A percentile compares a stretch with the other conserved stretches of the same genome.
Conservation (phyloP, 2,329 filamentous ascomycete species). For the Aciculosporium take region DNA sequence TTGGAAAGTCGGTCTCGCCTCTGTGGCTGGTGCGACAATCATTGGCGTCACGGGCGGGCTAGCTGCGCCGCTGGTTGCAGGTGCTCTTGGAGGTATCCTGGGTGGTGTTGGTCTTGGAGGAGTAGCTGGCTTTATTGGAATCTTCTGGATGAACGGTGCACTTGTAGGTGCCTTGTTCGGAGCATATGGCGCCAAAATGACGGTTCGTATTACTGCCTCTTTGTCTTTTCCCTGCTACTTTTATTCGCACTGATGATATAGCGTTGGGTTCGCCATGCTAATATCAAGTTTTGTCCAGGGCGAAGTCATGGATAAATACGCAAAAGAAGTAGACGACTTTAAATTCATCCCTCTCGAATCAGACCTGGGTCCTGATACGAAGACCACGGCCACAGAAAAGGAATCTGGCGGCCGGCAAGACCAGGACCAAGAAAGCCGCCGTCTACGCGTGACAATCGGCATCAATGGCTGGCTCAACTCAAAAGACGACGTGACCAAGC, state of each 20-base stretch:
- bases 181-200: constrained; percentile 70
- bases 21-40: constrained; percentile 73
- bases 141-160: constrained; percentile 73
- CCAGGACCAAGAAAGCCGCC: constrained; percentile 21
- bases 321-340: constrained; percentile 72
- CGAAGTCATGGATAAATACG: constrained; percentile 76
- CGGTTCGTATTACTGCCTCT: constrained; percentile 18
- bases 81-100: constrained; percentile 72
- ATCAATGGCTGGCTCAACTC: constrained; percentile 75
- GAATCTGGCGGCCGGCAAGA: not conserved
- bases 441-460: constrained; percentile 68
- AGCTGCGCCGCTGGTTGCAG: constrained; percentile 78
- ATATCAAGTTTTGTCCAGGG: constrained; percentile 29
- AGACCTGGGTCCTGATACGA: constrained; percentile 20
- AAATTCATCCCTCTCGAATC: constrained; percentile 59
- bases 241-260: not conserved
- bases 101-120: constrained; percentile 74
- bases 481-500: constrained; percentile 60
- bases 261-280: not conserved
- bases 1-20: constrained; percentile 85
- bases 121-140: constrained; percentile 72
- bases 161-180: constrained; percentile 80
- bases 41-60: constrained; percentile 87
- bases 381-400: not conserved
- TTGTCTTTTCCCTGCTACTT: not conserved